These are phyloP conservation scores for Calophaca sinica DNA, from an alignment of 306 rosid species.

Conservation along the genomic window DNA sequence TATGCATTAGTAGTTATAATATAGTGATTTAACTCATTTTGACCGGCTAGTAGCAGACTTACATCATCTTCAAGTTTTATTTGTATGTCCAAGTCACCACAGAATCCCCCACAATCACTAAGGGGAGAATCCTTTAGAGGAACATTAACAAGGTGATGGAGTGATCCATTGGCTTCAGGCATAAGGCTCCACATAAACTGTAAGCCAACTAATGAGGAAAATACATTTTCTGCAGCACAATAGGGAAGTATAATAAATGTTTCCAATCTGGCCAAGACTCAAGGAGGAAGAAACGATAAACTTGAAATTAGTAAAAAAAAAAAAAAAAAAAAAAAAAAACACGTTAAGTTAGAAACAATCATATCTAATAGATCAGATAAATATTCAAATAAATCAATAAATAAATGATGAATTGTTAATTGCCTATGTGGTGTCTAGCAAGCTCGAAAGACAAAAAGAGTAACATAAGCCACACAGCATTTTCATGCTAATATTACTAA, in stretches of 20 bases:
- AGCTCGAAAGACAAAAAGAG: constrained; percentile 16
- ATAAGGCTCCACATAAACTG: constrained; percentile 82
- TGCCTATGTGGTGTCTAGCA: constrained; percentile 1
- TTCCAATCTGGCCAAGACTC: constrained; percentile 28
- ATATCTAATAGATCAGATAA: neutral
- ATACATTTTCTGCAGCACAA: constrained; percentile 83
- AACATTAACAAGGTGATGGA: constrained; percentile 85
- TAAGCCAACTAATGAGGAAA: constrained; percentile 94
- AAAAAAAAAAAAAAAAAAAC: neutral
- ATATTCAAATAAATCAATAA: constrained; percentile 16
- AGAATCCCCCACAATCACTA: constrained; percentile 90
- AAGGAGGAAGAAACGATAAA: constrained; percentile 23
- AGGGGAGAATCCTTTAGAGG: constrained; percentile 93
- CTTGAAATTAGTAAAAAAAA: neutral
- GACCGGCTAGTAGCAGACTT: constrained; percentile 54
- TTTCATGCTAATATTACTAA: neutral
- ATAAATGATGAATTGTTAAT: neutral
- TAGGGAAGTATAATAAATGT: constrained; percentile 33
- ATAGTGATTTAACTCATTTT: constrained; percentile 44
- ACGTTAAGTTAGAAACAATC: constrained; percentile 22
- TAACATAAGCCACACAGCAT: constrained; percentile 4
- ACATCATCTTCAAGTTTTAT: constrained; percentile 89
- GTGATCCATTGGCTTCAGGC: constrained; percentile 62
- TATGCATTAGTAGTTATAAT: constrained; percentile 33
- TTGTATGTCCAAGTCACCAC: constrained; percentile 88